A percentile compares a stretch with the other conserved stretches of the same genome.
Conservation (phyloP, 148 eudicot genomes). For the Talinum fruticosum region DNA sequence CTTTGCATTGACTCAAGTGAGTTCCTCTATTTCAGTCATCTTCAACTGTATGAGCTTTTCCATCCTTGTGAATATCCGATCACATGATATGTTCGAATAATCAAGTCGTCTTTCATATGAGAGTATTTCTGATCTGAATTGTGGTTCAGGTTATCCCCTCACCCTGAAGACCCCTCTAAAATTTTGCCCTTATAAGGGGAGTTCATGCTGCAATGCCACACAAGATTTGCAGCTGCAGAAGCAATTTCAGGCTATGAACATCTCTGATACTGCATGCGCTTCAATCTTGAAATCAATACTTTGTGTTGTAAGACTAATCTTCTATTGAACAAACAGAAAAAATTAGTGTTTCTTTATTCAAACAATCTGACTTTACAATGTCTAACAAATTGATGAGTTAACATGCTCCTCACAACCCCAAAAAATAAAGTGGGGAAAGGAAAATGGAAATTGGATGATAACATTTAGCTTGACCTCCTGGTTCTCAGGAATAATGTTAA, state of each 20-base stretch:
- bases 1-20: constrained; percentile 32
- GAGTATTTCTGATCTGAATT: neutral
- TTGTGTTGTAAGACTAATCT: constrained; percentile 55
- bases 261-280: constrained; percentile 66
- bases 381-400: neutral
- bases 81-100: neutral
- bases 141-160: constrained; percentile 47
- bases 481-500: too few species aligned
- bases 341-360: neutral
- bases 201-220: constrained; percentile 58
- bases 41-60: neutral
- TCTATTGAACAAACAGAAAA: neutral
- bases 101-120: neutral
- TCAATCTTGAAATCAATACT: constrained; percentile 59
- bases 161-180: constrained; percentile 38
- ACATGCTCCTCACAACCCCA: neutral
- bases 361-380: neutral
- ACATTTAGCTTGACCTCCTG: too few species aligned
- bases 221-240: constrained; percentile 58
- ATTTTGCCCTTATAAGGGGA: constrained; percentile 66
- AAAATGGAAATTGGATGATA: too few species aligned
- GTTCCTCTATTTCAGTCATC: constrained; percentile 12
- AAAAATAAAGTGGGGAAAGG: too few species aligned
- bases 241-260: constrained; percentile 56
- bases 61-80: neutral